Percentiles rank a stretch among this genome's conserved stretches.
Conservation (phyloP, 371 early-diverging fungal species). For the Nematocida sp. region DNA sequence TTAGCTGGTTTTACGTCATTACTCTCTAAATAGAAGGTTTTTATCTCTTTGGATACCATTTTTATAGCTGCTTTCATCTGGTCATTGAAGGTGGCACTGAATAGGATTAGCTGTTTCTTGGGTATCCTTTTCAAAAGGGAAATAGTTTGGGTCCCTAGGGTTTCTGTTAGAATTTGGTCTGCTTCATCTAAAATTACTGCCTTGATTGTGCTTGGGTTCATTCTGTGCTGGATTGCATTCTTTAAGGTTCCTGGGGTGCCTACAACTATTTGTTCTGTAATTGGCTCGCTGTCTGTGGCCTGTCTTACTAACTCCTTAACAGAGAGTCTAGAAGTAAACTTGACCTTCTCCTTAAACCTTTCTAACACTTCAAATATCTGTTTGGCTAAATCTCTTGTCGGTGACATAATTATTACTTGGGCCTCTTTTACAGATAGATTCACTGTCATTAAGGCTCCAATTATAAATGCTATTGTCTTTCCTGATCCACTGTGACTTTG, state of each 20-base stretch:
- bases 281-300: conserved; percentile 64
- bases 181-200: conserved; percentile 63
- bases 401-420: conserved; percentile 74
- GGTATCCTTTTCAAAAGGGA: conserved; percentile 64
- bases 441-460: conserved; percentile 46
- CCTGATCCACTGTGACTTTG: conserved; percentile 94
- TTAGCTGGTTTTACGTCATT: conserved; percentile 83
- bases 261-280: conserved; percentile 67
- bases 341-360: conserved; percentile 77
- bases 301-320: conserved; percentile 68
- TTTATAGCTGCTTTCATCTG: conserved; percentile 72
- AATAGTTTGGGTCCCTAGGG: conserved; percentile 70
- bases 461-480: conserved; percentile 79
- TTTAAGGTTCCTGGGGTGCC: conserved; percentile 88
- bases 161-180: conserved; percentile 61
- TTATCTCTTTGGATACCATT: conserved; percentile 72
- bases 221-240: conserved; percentile 64
- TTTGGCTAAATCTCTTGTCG: conserved; percentile 85
- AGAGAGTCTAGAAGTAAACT: conserved; percentile 70
- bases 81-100: conserved; percentile 88
- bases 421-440: conserved; percentile 49
- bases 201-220: conserved; percentile 48
- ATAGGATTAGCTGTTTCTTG: conserved; percentile 67
- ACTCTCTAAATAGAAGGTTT: conserved; percentile 70
- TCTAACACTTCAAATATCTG: conserved; percentile 83